A percentile compares a stretch with the other conserved stretches of the same genome.
These are phyloP conservation scores for Spathaspora arborariae DNA, from an alignment of 805 yeast species.

Conservation along the genomic window DNA sequence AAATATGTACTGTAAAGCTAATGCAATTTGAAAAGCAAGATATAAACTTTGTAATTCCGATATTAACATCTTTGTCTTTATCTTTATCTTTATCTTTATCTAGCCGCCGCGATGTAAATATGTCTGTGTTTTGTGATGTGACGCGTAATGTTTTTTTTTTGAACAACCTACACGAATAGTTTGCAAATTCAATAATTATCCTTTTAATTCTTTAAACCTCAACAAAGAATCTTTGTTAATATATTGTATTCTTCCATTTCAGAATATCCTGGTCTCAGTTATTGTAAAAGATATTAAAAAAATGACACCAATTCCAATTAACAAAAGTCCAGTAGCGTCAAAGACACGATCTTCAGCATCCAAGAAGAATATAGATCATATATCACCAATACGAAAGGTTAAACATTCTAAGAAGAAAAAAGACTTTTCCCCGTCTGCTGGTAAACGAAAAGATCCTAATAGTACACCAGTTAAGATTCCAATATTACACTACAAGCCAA, in stretches of 20 bases:
- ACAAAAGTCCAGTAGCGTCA: background rate
- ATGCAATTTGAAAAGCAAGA: no score
- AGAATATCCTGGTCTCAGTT: no score
- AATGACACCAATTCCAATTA: background rate
- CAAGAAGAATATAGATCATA: background rate
- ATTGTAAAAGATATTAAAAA: background rate
- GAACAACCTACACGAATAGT: background rate
- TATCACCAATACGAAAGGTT: conserved; percentile 1
- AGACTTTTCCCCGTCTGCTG: background rate
- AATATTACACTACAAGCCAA: background rate
- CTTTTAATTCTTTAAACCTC: no score
- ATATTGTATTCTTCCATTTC: no score
- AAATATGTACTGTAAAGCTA: no score
- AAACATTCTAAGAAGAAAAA: background rate
- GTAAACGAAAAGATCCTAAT: background rate
- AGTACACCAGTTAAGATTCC: conserved; percentile 1
- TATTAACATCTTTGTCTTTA: no score
- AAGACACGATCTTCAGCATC: background rate
- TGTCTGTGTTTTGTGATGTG: background rate
- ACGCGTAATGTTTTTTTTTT: background rate
- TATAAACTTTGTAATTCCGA: no score
- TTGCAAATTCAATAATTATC: background rate
- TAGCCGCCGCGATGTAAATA: background rate
- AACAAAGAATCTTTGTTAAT: no score
- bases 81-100: background rate